Conservation (phyloP, 768 basidiomycete species). For the Mycena pura region DNA sequence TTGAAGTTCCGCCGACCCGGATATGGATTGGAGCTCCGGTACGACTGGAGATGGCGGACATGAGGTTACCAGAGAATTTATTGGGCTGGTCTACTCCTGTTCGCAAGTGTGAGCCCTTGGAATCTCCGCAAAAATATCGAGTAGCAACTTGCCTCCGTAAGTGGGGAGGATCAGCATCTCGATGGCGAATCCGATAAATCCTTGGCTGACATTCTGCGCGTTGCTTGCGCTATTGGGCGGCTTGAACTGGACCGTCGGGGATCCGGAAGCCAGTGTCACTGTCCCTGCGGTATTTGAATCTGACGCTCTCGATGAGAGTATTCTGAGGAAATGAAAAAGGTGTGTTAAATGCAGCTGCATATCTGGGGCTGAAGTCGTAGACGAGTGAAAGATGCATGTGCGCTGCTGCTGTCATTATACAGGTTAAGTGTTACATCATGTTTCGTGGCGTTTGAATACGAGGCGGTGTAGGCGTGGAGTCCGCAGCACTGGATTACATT, state of each 20-base stretch:
- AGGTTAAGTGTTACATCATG: no score
- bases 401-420: no score
- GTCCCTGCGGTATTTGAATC: neutral
- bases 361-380: no score
- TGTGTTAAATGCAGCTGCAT: neutral
- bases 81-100: neutral
- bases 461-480: no score
- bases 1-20: conserved; percentile 4
- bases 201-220: neutral
- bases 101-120: no score
- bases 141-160: neutral
- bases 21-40: conserved; percentile 1
- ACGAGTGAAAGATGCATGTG: no score
- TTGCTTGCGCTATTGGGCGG: neutral
- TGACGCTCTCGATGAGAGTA: neutral
- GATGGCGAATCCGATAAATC: neutral
- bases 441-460: no score
- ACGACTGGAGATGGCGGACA: conserved; percentile 1
- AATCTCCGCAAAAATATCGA: no score
- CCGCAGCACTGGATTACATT: no score
- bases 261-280: neutral
- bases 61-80: neutral
- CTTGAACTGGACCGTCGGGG: neutral
- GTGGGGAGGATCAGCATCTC: neutral
- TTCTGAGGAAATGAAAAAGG: neutral